Percentiles rank a stretch among this genome's conserved stretches.
Conservation (phyloP, 768 basidiomycete genomes). For the Auricularia sp. region DNA sequence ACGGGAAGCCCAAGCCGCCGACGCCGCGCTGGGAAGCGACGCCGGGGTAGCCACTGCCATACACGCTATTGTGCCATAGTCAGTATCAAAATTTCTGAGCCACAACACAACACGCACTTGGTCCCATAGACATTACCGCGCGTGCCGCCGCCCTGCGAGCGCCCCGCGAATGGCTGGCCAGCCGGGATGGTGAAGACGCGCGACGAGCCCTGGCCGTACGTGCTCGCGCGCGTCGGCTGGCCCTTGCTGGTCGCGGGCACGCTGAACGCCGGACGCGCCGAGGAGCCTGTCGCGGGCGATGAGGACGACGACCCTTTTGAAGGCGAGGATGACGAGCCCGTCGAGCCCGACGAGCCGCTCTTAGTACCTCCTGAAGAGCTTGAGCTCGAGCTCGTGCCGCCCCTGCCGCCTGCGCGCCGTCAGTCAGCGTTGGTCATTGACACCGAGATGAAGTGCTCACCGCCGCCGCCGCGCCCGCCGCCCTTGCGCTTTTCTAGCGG, state of each 20-base stretch:
- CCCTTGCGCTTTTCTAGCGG: background rate
- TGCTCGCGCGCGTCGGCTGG: background rate
- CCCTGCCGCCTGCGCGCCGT: background rate
- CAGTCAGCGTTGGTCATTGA: background rate
- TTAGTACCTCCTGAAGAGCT: background rate
- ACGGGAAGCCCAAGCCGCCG: conserved; percentile 44
- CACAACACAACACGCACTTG: conserved; percentile 23
- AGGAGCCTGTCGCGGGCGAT: background rate
- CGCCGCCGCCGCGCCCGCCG: background rate
- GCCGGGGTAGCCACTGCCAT: conserved; percentile 48
- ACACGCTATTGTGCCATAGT: conserved; percentile 27
- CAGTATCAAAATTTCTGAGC: background rate
- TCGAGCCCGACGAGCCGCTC: background rate
- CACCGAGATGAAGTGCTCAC: background rate
- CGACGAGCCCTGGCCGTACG: conserved; percentile 27
- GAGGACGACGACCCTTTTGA: background rate
- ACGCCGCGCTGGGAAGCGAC: conserved; percentile 32
- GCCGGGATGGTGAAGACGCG: conserved; percentile 26
- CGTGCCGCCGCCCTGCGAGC: conserved; percentile 42
- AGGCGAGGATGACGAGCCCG: background rate
- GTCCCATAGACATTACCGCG: conserved; percentile 35
- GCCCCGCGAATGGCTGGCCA: conserved; percentile 29
- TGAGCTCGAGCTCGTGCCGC: no score
- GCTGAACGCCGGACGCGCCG: background rate
- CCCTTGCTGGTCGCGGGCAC: background rate